phyloP scores from a whole-genome alignment of 2,329 filamentous ascomycete species.

The Plectosphaerella cucumerina region DNA sequence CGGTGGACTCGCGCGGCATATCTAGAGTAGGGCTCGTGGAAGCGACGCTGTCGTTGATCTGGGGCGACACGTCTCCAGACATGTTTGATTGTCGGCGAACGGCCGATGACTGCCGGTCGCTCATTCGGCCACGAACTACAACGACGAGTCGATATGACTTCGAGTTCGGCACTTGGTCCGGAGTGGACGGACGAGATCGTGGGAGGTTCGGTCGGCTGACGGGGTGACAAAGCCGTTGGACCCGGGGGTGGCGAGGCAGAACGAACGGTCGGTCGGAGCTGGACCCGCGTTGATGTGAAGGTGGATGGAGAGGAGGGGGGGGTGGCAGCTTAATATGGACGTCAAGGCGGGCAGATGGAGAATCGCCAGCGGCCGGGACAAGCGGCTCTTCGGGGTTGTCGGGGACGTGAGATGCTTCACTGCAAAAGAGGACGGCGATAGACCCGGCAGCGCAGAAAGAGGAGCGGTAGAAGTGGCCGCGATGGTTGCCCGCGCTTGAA shows the following conservation, averaged over 20 bases:
- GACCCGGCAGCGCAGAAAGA: no score
- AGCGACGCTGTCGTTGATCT: background rate
- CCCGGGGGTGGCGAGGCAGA: background rate
- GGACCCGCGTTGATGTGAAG: no score
- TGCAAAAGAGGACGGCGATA: no score
- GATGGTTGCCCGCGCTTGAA: no score
- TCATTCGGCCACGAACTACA: background rate
- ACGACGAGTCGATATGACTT: background rate
- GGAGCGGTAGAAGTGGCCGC: no score
- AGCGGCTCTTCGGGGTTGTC: no score
- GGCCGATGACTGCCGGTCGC: background rate
- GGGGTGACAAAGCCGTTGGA: background rate
- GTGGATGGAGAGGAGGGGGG: no score
- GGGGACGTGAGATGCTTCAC: no score
- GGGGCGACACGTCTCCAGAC: background rate
- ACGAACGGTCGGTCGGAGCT: background rate
- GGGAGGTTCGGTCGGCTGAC: background rate
- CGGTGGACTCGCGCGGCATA: slow-evolving; percentile 31
- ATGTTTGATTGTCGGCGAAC: background rate
- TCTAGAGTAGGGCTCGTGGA: slow-evolving; percentile 14
- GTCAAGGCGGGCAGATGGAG: no score
- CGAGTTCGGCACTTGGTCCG: background rate
- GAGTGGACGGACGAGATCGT: background rate
- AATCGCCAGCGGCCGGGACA: no score
- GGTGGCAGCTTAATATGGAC: no score